Evolutionary conservation across 495 filamentous ascomycete species (phyloP).

Genomic region (Friedmanniomyces endolithicus): DNA sequence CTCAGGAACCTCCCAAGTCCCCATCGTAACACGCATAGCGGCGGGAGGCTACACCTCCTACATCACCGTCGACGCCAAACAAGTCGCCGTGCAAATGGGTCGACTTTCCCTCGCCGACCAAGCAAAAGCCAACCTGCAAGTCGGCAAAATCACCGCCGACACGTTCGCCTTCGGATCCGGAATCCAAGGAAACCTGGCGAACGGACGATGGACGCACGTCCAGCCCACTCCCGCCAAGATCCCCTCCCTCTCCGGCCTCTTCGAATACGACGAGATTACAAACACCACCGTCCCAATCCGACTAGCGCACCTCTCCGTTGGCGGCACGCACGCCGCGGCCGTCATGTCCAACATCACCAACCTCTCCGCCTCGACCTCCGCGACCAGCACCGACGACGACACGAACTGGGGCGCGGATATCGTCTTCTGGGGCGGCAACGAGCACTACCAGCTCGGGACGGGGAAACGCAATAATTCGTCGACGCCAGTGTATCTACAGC

Average conservation of each 20-base stretch:
- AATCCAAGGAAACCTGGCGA: slow-evolving; percentile 71
- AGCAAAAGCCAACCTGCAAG: slow-evolving; percentile 25
- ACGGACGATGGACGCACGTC: slow-evolving; percentile 79
- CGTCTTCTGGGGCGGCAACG: slow-evolving; percentile 89
- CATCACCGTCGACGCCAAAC: slow-evolving; percentile 69
- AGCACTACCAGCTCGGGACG: slow-evolving; percentile 83
- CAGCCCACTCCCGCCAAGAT: slow-evolving; percentile 70
- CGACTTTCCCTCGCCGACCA: slow-evolving; percentile 24
- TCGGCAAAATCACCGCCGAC: slow-evolving; percentile 52
- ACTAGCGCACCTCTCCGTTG: slow-evolving; percentile 55
- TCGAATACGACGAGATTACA: slow-evolving; percentile 67
- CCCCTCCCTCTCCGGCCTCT: slow-evolving; percentile 66
- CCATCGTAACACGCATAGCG: slow-evolving; percentile 57
- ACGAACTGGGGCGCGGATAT: slow-evolving; percentile 77
- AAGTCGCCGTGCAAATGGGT: slow-evolving; percentile 37
- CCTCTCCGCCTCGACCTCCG: slow-evolving; percentile 37
- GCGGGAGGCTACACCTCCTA: slow-evolving; percentile 80
- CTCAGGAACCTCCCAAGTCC: slow-evolving; percentile 41
- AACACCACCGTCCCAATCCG: slow-evolving; percentile 64
- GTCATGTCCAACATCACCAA: slow-evolving; percentile 68
- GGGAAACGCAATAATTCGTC: slow-evolving; percentile 71
- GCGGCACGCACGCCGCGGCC: slow-evolving; percentile 66
- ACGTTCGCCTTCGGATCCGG: slow-evolving; percentile 79
- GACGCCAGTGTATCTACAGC: slow-evolving; percentile 64
- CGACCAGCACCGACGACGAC: slow-evolving; percentile 44